Base-by-base conservation (phyloP, 1,139 yeast species). In the Kurtzmaniella quercitrusa region DNA sequence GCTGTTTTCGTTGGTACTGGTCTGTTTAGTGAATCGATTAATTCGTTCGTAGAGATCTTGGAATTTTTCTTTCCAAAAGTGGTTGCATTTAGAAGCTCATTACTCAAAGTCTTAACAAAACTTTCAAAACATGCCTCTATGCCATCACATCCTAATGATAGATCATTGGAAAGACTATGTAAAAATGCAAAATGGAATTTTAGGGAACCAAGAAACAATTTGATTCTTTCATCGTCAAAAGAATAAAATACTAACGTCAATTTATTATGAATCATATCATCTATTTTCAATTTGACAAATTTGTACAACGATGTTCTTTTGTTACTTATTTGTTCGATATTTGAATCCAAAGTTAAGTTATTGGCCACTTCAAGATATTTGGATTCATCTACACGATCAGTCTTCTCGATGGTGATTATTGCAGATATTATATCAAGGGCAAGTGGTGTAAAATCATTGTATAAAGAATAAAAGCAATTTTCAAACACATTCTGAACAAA, bases 391-490 rank as follows among this genome's bases (percentile, higher is more conserved):
- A 46, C 45, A 3, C 50, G 48, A n/a, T 44, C 45, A 25, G 43
- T 46, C 3, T 54, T 40, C n/a, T 48, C 37, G 6, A 56, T 55
- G 16, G 50, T 47, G 9, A 58, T 55, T 7, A 59, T 43, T 16
- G 62, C 50, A 1, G 66, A 48, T 6, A 66, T 44, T 1, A 65
- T 51, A 43, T 72, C 78, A 3, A 71, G 47, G 12, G 60, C 50
- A 23, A 67, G 46, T 1, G 71, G 62, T 9, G 63, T 47, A 18
- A 70, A 45, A n/a, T 66, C 73, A 25, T 54, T 52, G 44, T 60
- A 65, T n/a, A 72, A 59, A 1, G 65, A 54, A 42, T 59, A 46
- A 48, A 66, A 70, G 46, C 76, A 68, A n/a, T 52, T 47, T 2
- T 51, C 48, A 27, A 59, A 44, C 5, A 70, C 48, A 2, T 54